Evolutionary conservation across 2,329 filamentous ascomycete genomes (phyloP).

Genomic region (Trichoderma afroharzianum): DNA sequence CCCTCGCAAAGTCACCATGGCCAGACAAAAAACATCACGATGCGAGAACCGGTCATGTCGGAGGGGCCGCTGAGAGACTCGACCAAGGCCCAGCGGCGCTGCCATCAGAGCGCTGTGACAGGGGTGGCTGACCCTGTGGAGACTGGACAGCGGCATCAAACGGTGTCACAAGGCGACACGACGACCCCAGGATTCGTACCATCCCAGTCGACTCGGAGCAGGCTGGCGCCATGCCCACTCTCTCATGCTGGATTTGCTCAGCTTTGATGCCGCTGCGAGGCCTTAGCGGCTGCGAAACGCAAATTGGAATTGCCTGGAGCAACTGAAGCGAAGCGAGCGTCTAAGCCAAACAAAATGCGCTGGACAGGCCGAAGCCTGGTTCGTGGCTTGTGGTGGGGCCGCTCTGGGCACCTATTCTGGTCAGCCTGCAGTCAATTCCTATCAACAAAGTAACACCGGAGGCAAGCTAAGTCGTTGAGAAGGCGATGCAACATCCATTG

Average conservation of each 20-base stretch:
- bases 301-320: neutral
- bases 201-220: conserved; percentile 10
- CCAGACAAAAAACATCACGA: conserved; percentile 1
- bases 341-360: conserved; percentile 6
- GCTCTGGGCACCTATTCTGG: conserved; percentile 19
- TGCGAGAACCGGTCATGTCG: conserved; percentile 5
- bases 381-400: conserved; percentile 22
- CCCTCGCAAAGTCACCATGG: neutral
- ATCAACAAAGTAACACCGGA: conserved; percentile 16
- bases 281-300: conserved; percentile 8
- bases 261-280: conserved; percentile 3
- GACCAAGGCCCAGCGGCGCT: conserved; percentile 18
- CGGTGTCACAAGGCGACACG: conserved; percentile 22
- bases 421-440: conserved; percentile 11
- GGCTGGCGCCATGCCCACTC: conserved; percentile 5
- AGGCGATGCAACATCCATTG: neutral
- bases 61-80: conserved; percentile 16
- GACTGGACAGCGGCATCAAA: conserved; percentile 20
- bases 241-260: conserved; percentile 1
- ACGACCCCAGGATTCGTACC: conserved; percentile 17
- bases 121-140: conserved; percentile 22
- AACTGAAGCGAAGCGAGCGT: neutral
- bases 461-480: conserved; percentile 11
- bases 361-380: conserved; percentile 7
- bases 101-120: conserved; percentile 21